These are phyloP conservation scores for Magnolia kwangsiensis DNA, from an alignment of 164 flowering plant species.

Conservation along the genomic window DNA sequence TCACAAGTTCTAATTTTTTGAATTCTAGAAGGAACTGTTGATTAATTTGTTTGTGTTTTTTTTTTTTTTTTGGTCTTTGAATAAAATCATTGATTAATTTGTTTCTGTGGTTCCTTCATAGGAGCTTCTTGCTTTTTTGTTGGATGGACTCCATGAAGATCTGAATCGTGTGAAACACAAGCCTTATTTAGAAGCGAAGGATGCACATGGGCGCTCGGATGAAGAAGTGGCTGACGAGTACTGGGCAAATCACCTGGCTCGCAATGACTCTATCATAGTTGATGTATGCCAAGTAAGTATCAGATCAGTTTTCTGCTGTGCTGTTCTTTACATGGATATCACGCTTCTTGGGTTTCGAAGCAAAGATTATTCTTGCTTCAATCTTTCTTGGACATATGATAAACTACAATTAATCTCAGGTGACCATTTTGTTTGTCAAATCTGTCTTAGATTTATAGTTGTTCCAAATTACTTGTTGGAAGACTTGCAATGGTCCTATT, in stretches of 20 bases:
- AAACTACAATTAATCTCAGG: background rate
- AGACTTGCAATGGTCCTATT: background rate
- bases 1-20: background rate
- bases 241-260: constrained; percentile 82
- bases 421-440: background rate
- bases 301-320: background rate
- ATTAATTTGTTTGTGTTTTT: constrained; percentile 11
- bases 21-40: constrained; percentile 3
- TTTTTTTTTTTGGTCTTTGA: background rate
- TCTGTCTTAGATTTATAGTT: background rate
- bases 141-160: constrained; percentile 97
- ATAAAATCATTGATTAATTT: constrained; percentile 3
- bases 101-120: constrained; percentile 17
- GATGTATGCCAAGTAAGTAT: constrained; percentile 80
- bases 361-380: background rate
- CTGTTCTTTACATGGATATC: background rate
- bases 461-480: background rate
- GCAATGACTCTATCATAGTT: constrained; percentile 87
- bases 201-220: constrained; percentile 68
- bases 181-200: constrained; percentile 84
- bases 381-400: background rate
- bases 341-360: background rate
- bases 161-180: constrained; percentile 83
- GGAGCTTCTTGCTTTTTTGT: constrained; percentile 91
- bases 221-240: constrained; percentile 85